Base-by-base conservation (phyloP, 2,329 filamentous ascomycete genomes). In the Exophiala alcalophila region DNA sequence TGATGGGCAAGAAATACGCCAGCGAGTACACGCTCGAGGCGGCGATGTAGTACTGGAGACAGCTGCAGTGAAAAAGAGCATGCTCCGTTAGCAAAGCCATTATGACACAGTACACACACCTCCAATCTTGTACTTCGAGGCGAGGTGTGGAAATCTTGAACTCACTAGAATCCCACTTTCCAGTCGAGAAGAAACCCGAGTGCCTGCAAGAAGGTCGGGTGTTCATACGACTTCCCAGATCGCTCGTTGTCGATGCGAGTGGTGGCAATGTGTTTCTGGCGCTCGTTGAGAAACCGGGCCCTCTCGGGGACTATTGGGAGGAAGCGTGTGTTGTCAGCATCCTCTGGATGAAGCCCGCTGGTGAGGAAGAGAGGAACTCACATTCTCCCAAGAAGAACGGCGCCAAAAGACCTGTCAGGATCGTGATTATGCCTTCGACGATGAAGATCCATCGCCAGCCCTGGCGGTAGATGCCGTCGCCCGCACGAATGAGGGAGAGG, bases 1-100 rank as follows among this genome's bases (percentile, higher is more conserved):
- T 86, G 57, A 90, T 77, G 5, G 86, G 85, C 5, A 89, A 66
- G 59, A 90, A 90, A 63, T 86, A 91, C 2, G 84, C 83, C 5
- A 92, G 74, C 0, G 85, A 79, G 59, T 38, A 49, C 7, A 49
- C 44, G 9, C 39, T 41, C 7, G 40, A 46, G 8, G 40, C 37
- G 10, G 11, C 21, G 21, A 49, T 27, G 20, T 39, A 45, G 31
- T 45, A 52, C 29, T 38, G 40, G 5, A 48, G 3, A 32, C 10
- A 26, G 28, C 28, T 40, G 8, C 5, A 2, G 7, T n/a, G 4
- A 8, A 2, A 28, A 3, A 30, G n/a, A n/a, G n/a, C n/a, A n/a
- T n/a, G n/a, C n/a, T n/a, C n/a, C n/a, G n/a, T n/a, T n/a, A n/a
- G n/a, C n/a, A n/a, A n/a, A n/a, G n/a, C n/a, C n/a, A n/a, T n/a